Base-by-base conservation (phyloP, 352 stramenopile genomes). In the Globisporangium carolinianum region DNA sequence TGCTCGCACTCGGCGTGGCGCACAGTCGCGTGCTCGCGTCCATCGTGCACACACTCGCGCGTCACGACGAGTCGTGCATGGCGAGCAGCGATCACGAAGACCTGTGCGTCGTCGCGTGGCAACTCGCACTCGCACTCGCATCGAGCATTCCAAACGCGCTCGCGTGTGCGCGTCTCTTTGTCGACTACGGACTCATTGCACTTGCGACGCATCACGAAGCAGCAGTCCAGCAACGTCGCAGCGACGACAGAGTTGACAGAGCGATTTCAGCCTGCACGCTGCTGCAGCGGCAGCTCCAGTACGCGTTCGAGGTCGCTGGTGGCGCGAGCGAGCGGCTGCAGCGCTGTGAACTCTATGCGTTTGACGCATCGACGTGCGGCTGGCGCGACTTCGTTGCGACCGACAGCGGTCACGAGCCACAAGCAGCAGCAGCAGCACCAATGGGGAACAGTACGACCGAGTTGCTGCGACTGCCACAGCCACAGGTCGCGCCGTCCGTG, bases 61-160 rank as follows among this genome's bases (percentile, higher is more conserved):
- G 17, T 1, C 74, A 79, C 39, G 61, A 58, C 37, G 47, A 48
- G n/a, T 53, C 17, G 36, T 63, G 55, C 42, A 59, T 64, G 7
- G 60, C 61, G 10, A 76, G 63, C 2, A 66, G 61, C 7, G 51
- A 65, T 43, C 50, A 58, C 14, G 74, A 84, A 78, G 74, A 84
- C 43, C 60, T 57, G 15, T 84, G 72, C 45, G 74, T 69, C 18
- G 37, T 81, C 14, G 69, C 57, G 35, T 69, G 79, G 42, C 62
- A 72, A 17, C 39, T 81, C 55, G 45, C 63, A 9, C 53, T 75
- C 5, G 57, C 72, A 12, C 47, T 84, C 9, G 35, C 62, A 18
- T 66, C 69, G 15, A 75, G 72, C 57, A 55, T 81, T 3, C 72
- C 72, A 51, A 62, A 69, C 14, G 67, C 69, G 45, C 60, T 84